phyloP scores from a whole-genome alignment of 139 green algal species.

The Tetraselmis chui region DNA sequence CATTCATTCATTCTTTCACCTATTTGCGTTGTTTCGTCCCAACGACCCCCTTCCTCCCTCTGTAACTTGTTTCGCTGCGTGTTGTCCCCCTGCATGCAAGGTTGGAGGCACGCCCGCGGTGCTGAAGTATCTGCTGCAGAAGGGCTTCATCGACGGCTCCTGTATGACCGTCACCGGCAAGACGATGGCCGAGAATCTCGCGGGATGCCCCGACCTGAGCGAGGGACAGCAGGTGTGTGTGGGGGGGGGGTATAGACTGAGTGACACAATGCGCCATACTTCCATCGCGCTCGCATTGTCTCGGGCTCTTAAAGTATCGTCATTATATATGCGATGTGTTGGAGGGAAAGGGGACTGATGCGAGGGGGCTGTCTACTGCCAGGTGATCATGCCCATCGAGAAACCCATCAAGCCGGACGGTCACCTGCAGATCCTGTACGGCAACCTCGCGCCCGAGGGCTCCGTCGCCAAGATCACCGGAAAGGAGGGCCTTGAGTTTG shows the following conservation, averaged over 20 bases:
- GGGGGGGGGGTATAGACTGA: too few species aligned
- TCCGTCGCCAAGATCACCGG: constrained; percentile 98
- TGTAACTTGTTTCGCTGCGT: too few species aligned
- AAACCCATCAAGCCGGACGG: constrained; percentile 75
- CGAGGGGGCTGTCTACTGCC: too few species aligned
- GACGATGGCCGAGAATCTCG: constrained; percentile 92
- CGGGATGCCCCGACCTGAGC: constrained; percentile 60
- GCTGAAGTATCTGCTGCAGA: constrained; percentile 89
- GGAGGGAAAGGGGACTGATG: too few species aligned
- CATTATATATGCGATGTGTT: too few species aligned
- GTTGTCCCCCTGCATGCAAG: constrained; percentile 20
- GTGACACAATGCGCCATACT: too few species aligned
- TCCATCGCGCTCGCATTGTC: too few species aligned
- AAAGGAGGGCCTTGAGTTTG: background rate
- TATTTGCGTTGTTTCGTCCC: too few species aligned
- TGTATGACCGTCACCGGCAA: constrained; percentile 87
- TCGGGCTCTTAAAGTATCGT: too few species aligned
- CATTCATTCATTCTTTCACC: too few species aligned
- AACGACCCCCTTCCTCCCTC: too few species aligned
- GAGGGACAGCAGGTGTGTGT: constrained; percentile 76
- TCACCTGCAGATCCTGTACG: constrained; percentile 86
- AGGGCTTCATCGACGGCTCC: constrained; percentile 83
- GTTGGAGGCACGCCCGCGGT: constrained; percentile 92
- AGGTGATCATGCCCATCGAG: constrained; percentile 43
- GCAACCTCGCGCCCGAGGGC: constrained; percentile 88